phyloP scores from a whole-genome alignment of 768 basidiomycete species.

The Leccinum longicurvipes region DNA sequence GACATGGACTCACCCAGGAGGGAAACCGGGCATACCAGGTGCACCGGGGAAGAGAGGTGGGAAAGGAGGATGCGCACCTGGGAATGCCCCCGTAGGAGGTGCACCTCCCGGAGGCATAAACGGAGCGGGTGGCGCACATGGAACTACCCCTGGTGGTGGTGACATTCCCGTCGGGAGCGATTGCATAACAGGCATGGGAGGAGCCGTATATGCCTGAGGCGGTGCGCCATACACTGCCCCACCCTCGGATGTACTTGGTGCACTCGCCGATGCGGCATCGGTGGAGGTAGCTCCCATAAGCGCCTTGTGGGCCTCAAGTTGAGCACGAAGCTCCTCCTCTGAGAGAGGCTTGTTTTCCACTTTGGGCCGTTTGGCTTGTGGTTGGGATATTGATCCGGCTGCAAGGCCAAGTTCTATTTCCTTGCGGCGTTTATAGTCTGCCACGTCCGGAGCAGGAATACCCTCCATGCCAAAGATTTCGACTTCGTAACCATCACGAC shows the following conservation, averaged over 20 bases:
- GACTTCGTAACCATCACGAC: slow-evolving; percentile 95
- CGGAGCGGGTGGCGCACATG: slow-evolving; percentile 44
- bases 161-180: slow-evolving; percentile 29
- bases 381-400: slow-evolving; percentile 78
- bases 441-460: slow-evolving; percentile 89
- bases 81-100: slow-evolving; percentile 38
- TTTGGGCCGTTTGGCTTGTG: slow-evolving; percentile 77
- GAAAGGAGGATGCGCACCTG: slow-evolving; percentile 34
- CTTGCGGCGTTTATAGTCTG: slow-evolving; percentile 94
- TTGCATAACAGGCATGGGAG: slow-evolving; percentile 34
- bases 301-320: slow-evolving; percentile 86
- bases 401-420: slow-evolving; percentile 89
- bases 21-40: slow-evolving; percentile 50
- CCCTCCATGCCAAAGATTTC: slow-evolving; percentile 99
- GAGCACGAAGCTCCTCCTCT: slow-evolving; percentile 80
- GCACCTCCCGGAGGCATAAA: slow-evolving; percentile 36
- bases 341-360: slow-evolving; percentile 72
- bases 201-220: slow-evolving; percentile 62
- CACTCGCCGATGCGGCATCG: slow-evolving; percentile 30
- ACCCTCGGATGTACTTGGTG: slow-evolving; percentile 37
- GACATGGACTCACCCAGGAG: slow-evolving; percentile 48
- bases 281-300: slow-evolving; percentile 70
- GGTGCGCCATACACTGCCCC: slow-evolving; percentile 70
- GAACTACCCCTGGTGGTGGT: slow-evolving; percentile 39
- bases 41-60: slow-evolving; percentile 42